Conservation (phyloP, 2,329 filamentous ascomycete genomes). For the Myriosclerotinia scirpicola region DNA sequence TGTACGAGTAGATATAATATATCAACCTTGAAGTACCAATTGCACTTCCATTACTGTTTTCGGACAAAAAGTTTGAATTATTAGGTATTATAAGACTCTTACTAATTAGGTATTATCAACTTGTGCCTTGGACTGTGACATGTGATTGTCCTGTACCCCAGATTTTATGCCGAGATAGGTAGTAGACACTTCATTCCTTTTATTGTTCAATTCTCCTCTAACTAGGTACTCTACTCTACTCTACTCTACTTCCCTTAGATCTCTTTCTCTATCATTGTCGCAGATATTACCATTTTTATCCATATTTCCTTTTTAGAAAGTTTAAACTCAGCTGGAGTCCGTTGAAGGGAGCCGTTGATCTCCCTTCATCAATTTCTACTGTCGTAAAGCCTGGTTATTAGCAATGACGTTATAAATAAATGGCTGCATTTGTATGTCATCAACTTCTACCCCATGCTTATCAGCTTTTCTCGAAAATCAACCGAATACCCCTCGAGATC, state of each 20-base stretch:
- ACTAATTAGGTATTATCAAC: too few relatives aligned
- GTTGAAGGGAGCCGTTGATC: slow-evolving; percentile 11
- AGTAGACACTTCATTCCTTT: slow-evolving; percentile 9
- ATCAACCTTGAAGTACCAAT: too few relatives aligned
- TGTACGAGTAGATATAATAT: too few relatives aligned
- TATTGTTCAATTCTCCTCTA: too few relatives aligned
- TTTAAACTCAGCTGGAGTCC: not conserved
- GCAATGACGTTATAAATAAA: slow-evolving; percentile 40
- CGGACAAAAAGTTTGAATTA: too few relatives aligned
- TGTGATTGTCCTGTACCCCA: slow-evolving; percentile 16
- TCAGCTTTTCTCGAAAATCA: slow-evolving; percentile 6
- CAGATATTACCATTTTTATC: not conserved
- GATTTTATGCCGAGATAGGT: slow-evolving; percentile 10
- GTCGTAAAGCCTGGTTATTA: slow-evolving; percentile 27
- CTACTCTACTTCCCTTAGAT: not conserved
- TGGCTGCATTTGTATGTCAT: slow-evolving; percentile 41
- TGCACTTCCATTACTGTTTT: too few relatives aligned
- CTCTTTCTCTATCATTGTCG: not conserved
- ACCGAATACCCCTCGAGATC: slow-evolving; percentile 1
- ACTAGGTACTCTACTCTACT: not conserved
- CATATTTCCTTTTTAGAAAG: slow-evolving; percentile 3
- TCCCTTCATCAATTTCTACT: not conserved
- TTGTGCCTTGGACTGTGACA: too few relatives aligned
- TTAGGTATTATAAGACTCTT: too few relatives aligned
- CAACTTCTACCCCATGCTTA: slow-evolving; percentile 22